Evolutionary conservation across 2,329 filamentous ascomycete species (phyloP), one percentile per base, ranked within the genome.

Genomic region (Cadophora sp.): DNA sequence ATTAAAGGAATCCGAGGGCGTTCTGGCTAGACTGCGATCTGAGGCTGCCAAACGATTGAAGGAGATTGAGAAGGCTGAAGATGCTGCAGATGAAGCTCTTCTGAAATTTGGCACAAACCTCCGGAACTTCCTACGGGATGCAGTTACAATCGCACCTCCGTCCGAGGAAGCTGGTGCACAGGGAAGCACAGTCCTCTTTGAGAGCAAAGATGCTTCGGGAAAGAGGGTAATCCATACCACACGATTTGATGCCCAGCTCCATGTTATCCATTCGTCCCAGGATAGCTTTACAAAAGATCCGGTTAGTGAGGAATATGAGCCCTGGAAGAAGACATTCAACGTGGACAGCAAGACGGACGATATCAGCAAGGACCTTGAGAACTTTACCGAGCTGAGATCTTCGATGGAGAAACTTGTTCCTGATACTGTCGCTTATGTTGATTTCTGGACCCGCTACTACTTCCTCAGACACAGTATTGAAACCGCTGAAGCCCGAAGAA

Each of bases 391-490:
- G 79, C 82, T 99, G 73, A 85, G 94, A 73, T 81, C 85, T 30
- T 94, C 94, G 0, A 98, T 99, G 95, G 96, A 97, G 85, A 94
- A 91, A 81, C 82, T 97, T 64, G 96, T 99, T n/a, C 96, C 96
- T 1, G 94, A 94, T 79, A 87, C 88, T 73, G 92, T 97, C n/a
- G 86, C 94, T 41, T 99, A 99, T 76, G 85, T 83, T 62, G 87
- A 91, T 62, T 99, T 99, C 78, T 99, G 96, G 95, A 91, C 87
- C 77, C 86, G 96, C 65, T 99, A 99, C 80, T 98, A 98, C 79
- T 99, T 97, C 82, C 81, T 98, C 70, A 86, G 95, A 75, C 91
- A 96, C 76, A 93, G 96, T 18, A 91, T 99, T 70, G 95, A 98
- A 82, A 94, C 92, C 30, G 94, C 97, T 66, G 96, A 99, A 81